A percentile compares a stretch with the other conserved stretches of the same genome.
Evolutionary conservation across 148 eudicot species (phyloP).

Genomic region (Rhododendron mucronatum): DNA sequence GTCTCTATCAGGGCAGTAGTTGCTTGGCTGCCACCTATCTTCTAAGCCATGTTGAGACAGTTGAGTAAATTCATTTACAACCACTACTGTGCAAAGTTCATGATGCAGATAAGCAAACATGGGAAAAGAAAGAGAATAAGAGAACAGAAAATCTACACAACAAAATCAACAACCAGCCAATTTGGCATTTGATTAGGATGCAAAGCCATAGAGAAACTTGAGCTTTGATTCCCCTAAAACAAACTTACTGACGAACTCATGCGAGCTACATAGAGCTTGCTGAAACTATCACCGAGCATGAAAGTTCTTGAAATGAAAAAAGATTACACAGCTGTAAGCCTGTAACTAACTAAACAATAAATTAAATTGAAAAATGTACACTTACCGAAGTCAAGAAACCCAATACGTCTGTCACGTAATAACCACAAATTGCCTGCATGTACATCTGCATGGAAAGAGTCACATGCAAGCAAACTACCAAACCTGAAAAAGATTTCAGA

Average conservation of each 20-base stretch:
- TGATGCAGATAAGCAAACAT: background rate
- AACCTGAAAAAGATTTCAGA: conserved; percentile 54
- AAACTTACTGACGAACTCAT: background rate
- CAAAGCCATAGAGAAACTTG: background rate
- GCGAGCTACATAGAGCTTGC: background rate
- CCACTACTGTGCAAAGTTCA: background rate
- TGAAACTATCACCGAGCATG: background rate
- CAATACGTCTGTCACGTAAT: conserved; percentile 93
- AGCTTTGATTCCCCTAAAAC: background rate
- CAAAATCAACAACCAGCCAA: background rate
- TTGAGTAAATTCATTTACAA: background rate
- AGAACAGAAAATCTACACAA: background rate
- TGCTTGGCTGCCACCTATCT: background rate
- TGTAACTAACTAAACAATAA: background rate
- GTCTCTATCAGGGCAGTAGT: background rate
- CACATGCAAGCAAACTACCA: conserved; percentile 96
- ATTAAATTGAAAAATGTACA: background rate
- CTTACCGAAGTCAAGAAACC: conserved; percentile 95
- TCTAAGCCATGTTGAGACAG: background rate
- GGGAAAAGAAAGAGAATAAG: background rate
- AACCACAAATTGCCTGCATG: conserved; percentile 98
- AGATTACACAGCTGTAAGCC: background rate
- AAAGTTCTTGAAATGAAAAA: background rate
- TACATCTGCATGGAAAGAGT: conserved; percentile 95
- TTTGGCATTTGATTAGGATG: background rate